These are phyloP conservation scores for Euphorbia tirucalli DNA, from an alignment of 345 rosid genomes.

Conservation along the genomic window DNA sequence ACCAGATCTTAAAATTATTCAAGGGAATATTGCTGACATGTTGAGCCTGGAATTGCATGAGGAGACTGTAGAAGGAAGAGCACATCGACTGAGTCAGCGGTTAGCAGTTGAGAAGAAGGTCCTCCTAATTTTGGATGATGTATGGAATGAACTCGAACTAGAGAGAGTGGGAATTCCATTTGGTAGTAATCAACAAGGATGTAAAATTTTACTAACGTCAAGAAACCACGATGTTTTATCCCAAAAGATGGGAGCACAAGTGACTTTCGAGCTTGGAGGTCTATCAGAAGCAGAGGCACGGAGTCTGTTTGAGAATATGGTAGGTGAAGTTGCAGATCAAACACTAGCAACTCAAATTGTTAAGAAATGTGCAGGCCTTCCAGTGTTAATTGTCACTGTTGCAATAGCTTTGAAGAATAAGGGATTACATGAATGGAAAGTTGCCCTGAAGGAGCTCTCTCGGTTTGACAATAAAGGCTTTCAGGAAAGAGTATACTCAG, in stretches of 20 bases:
- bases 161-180: constrained; percentile 25
- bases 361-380: constrained; percentile 32
- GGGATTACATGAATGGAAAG: constrained; percentile 18
- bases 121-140: constrained; percentile 35
- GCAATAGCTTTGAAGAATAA: constrained; percentile 23
- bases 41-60: constrained; percentile 18
- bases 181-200: constrained; percentile 12
- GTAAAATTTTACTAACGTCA: constrained; percentile 35
- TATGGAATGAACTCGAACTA: constrained; percentile 27
- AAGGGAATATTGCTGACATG: constrained; percentile 19
- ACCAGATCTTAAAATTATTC: constrained; percentile 15
- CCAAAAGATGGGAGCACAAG: constrained; percentile 5
- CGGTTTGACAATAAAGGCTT: neutral
- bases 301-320: constrained; percentile 24
- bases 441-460: constrained; percentile 12
- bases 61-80: constrained; percentile 9
- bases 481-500: neutral
- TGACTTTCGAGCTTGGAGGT: neutral
- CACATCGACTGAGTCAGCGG: constrained; percentile 4
- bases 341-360: constrained; percentile 17
- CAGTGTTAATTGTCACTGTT: constrained; percentile 20
- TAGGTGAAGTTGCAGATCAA: neutral
- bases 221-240: constrained; percentile 13
- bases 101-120: constrained; percentile 17
- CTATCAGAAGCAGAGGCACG: constrained; percentile 20